Evolutionary conservation across 2,329 filamentous ascomycete genomes (phyloP).

Genomic region (Penicillium sp.): DNA sequence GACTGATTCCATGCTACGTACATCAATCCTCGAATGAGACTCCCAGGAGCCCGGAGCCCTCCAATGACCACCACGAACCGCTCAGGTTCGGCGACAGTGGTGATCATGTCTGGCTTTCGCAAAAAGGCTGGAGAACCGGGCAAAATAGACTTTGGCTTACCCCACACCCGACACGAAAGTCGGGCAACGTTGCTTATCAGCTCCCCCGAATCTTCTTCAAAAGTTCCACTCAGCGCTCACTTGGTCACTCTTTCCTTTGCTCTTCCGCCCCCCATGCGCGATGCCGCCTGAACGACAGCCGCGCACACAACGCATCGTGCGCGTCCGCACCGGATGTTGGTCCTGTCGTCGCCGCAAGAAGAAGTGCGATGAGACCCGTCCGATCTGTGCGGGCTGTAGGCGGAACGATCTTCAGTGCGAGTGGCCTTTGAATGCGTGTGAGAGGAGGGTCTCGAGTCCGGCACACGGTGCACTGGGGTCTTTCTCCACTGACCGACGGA

Average conservation of each 20-base stretch:
- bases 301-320: constrained; percentile 25
- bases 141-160: constrained; percentile 9
- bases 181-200: constrained; percentile 3
- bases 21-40: no score
- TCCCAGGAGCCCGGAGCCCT: no score
- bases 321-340: constrained; percentile 29
- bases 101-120: no score
- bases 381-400: constrained; percentile 30
- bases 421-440: constrained; percentile 21
- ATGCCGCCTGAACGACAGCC: constrained; percentile 23
- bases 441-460: constrained; percentile 7
- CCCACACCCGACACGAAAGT: constrained; percentile 4
- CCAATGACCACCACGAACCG: no score
- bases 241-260: neutral
- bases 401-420: constrained; percentile 26
- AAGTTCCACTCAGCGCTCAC: constrained; percentile 1
- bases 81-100: no score
- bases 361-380: constrained; percentile 30
- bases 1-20: no score
- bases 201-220: constrained; percentile 1
- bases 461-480: constrained; percentile 1
- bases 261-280: neutral
- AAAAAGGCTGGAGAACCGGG: neutral
- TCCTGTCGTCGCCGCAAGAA: constrained; percentile 30
- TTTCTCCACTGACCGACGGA: neutral